Conservation (phyloP, 2,329 filamentous ascomycete species). For the Ophioceras dolichostomum region DNA sequence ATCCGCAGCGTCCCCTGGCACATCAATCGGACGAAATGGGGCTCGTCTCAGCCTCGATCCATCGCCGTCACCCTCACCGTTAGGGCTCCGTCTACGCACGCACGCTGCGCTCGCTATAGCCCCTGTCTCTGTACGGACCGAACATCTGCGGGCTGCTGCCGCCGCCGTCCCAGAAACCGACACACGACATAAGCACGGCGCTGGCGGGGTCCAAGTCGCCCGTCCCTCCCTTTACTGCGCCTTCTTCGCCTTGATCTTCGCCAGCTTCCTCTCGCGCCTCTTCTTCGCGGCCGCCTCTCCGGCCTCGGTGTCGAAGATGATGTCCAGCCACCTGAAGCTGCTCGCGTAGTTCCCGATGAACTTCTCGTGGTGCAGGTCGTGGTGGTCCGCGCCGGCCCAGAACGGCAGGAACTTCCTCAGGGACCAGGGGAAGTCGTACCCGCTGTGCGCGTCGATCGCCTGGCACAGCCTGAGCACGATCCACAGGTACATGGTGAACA, state of each 20-base stretch:
- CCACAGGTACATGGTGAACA: conserved; percentile 97
- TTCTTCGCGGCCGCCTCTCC: conserved; percentile 76
- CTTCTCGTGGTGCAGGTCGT: conserved; percentile 94
- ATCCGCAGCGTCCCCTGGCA: too few relatives aligned
- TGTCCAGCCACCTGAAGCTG: conserved; percentile 99
- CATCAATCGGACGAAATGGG: too few relatives aligned
- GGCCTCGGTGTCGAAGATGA: conserved; percentile 82
- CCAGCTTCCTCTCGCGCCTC: conserved; percentile 67
- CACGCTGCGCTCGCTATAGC: too few relatives aligned
- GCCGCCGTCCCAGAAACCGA: too few relatives aligned
- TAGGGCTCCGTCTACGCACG: too few relatives aligned
- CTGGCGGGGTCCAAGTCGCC: too few relatives aligned
- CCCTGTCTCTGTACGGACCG: too few relatives aligned
- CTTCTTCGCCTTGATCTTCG: conserved; percentile 55
- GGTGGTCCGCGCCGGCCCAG: conserved; percentile 95
- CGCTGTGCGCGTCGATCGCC: conserved; percentile 93
- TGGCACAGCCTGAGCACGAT: conserved; percentile 89
- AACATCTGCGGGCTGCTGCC: too few relatives aligned
- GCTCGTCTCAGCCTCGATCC: too few relatives aligned
- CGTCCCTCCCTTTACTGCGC: conserved; percentile 42
- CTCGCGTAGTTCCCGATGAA: conserved; percentile 98
- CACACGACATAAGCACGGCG: too few relatives aligned
- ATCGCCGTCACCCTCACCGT: too few relatives aligned
- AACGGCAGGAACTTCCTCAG: conserved; percentile 85
- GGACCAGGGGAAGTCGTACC: conserved; percentile 97